A percentile compares a stretch with the other conserved stretches of the same genome.
phyloP scores from a whole-genome alignment of 1,139 yeast genomes.

The Diutina ranongensis region DNA sequence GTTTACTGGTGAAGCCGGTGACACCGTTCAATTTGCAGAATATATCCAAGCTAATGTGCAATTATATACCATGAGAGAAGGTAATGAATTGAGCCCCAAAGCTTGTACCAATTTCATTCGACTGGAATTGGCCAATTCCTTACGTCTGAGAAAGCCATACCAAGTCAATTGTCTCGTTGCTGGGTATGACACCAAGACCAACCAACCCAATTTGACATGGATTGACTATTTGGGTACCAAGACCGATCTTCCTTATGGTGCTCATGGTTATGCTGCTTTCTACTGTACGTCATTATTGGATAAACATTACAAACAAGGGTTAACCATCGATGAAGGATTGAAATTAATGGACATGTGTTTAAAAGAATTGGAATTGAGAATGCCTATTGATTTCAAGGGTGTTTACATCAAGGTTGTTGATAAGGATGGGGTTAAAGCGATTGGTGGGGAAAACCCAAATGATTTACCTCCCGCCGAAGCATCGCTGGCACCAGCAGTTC shows the following conservation, averaged over 20 bases:
- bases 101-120: slow-evolving; percentile 87
- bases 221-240: slow-evolving; percentile 92
- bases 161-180: slow-evolving; percentile 86
- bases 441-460: neutral
- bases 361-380: slow-evolving; percentile 69
- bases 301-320: slow-evolving; percentile 74
- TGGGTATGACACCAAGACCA: slow-evolving; percentile 61
- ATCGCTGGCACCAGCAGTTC: slow-evolving; percentile 6
- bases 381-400: slow-evolving; percentile 97
- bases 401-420: slow-evolving; percentile 68
- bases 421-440: slow-evolving; percentile 43
- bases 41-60: slow-evolving; percentile 88
- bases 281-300: slow-evolving; percentile 85
- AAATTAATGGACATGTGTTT: slow-evolving; percentile 63
- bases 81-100: slow-evolving; percentile 65
- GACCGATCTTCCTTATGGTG: slow-evolving; percentile 87
- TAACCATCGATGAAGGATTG: slow-evolving; percentile 72
- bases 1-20: slow-evolving; percentile 94
- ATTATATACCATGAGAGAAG: slow-evolving; percentile 78
- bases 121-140: slow-evolving; percentile 74
- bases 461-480: slow-evolving; percentile 6
- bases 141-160: slow-evolving; percentile 85
- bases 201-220: slow-evolving; percentile 67
- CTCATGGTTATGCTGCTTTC: slow-evolving; percentile 95
- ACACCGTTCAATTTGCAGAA: slow-evolving; percentile 94